A percentile compares a stretch with the other conserved stretches of the same genome.
Conservation (phyloP, 768 basidiomycete genomes). For the Boletus huronensis region DNA sequence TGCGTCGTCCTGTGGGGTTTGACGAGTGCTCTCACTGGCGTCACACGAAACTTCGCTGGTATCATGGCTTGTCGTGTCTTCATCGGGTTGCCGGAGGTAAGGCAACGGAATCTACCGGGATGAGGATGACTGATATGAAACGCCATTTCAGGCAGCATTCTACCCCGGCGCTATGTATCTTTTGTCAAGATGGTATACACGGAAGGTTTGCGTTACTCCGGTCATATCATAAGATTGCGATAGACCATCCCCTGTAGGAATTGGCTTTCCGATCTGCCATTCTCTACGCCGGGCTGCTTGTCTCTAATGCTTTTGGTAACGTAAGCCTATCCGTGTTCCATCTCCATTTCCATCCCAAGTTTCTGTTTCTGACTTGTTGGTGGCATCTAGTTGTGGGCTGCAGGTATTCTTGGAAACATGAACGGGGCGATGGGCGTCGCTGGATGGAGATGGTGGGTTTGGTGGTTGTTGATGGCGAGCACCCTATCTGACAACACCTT, state of each 20-base stretch:
- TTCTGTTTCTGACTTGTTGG: background rate
- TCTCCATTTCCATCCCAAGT: background rate
- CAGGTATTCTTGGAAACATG: slow-evolving; percentile 67
- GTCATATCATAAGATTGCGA: background rate
- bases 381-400: slow-evolving; percentile 55
- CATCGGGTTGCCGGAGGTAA: slow-evolving; percentile 59
- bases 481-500: background rate
- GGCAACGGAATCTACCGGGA: background rate
- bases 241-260: slow-evolving; percentile 38
- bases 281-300: slow-evolving; percentile 53
- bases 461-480: background rate
- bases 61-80: slow-evolving; percentile 59
- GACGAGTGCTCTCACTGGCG: slow-evolving; percentile 59
- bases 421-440: slow-evolving; percentile 61
- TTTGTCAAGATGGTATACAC: slow-evolving; percentile 27
- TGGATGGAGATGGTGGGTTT: slow-evolving; percentile 64
- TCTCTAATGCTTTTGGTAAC: slow-evolving; percentile 65
- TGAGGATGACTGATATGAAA: background rate
- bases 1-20: slow-evolving; percentile 65
- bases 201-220: slow-evolving; percentile 8
- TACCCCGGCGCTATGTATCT: slow-evolving; percentile 53
- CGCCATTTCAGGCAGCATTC: slow-evolving; percentile 46
- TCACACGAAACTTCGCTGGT: slow-evolving; percentile 52
- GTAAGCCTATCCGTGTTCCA: slow-evolving; percentile 33
- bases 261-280: slow-evolving; percentile 61